Evolutionary conservation across 2,329 filamentous ascomycete species (phyloP).

Genomic region (Trichoderma semiorbis): DNA sequence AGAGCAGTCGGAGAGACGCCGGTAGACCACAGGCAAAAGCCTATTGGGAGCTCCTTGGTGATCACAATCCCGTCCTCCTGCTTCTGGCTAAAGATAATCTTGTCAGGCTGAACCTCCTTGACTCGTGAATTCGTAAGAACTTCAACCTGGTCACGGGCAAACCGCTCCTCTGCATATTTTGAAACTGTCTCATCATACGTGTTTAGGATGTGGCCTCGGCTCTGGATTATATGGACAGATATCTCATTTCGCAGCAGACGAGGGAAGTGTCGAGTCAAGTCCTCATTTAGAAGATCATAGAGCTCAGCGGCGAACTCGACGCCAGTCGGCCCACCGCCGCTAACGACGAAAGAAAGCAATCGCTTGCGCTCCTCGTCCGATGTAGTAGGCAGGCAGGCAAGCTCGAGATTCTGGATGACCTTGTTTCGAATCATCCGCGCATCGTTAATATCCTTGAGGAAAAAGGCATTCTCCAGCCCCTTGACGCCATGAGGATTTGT

Average conservation of each 20-base stretch:
- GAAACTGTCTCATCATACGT: conserved; percentile 96
- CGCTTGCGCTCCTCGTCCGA: conserved; percentile 81
- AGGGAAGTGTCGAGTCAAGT: conserved; percentile 79
- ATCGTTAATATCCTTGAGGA: conserved; percentile 93
- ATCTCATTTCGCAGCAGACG: conserved; percentile 93
- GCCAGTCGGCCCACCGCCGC: conserved; percentile 90
- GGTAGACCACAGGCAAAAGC: conserved; percentile 97
- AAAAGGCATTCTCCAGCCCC: conserved; percentile 88
- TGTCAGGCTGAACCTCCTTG: conserved; percentile 78
- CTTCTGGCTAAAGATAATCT: conserved; percentile 85
- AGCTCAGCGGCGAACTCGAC: conserved; percentile 97
- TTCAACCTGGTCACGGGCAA: conserved; percentile 85
- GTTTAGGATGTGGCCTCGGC: conserved; percentile 90
- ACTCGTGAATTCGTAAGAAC: conserved; percentile 92
- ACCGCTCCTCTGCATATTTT: conserved; percentile 84
- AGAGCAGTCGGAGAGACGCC: conserved; percentile 86
- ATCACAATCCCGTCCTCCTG: conserved; percentile 66
- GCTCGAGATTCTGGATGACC: conserved; percentile 84
- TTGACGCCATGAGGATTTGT: conserved; percentile 96
- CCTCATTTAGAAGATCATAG: conserved; percentile 94
- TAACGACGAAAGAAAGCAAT: conserved; percentile 91
- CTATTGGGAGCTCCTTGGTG: conserved; percentile 92
- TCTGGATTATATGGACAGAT: conserved; percentile 95
- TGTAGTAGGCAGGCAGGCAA: conserved; percentile 89
- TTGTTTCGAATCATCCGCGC: conserved; percentile 85